Conservation (phyloP, 192 early-diverging fungal species). For the Geranomyces variabilis region DNA sequence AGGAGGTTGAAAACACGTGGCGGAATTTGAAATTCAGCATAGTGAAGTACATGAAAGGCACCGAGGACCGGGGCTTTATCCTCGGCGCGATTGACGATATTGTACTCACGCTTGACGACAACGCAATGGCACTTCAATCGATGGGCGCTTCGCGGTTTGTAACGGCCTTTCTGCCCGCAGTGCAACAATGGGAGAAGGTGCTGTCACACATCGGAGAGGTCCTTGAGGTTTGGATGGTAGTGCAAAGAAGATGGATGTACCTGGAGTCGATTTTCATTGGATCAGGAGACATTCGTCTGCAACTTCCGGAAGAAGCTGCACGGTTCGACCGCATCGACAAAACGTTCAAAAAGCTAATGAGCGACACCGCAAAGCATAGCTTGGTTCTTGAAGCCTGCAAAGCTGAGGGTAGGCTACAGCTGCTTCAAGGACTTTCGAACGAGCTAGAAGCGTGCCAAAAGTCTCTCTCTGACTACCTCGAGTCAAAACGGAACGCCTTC, state of each 20-base stretch:
- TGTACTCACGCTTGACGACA: slow-evolving; percentile 57
- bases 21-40: slow-evolving; percentile 56
- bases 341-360: slow-evolving; percentile 64
- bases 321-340: slow-evolving; percentile 63
- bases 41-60: slow-evolving; percentile 63
- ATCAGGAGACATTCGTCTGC: slow-evolving; percentile 59
- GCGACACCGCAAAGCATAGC: slow-evolving; percentile 57
- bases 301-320: slow-evolving; percentile 64
- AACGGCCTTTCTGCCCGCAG: slow-evolving; percentile 55
- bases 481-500: slow-evolving; percentile 64
- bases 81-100: slow-evolving; percentile 65
- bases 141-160: slow-evolving; percentile 63
- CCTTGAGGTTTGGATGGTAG: slow-evolving; percentile 63
- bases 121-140: slow-evolving; percentile 58
- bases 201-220: slow-evolving; percentile 63
- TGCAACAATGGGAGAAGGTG: slow-evolving; percentile 66
- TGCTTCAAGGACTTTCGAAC: slow-evolving; percentile 55
- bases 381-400: slow-evolving; percentile 60
- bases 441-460: slow-evolving; percentile 65
- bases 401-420: slow-evolving; percentile 52
- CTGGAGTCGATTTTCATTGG: slow-evolving; percentile 66
- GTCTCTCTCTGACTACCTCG: slow-evolving; percentile 62
- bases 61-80: slow-evolving; percentile 63
- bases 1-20: slow-evolving; percentile 62
- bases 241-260: slow-evolving; percentile 67